phyloP scores from a whole-genome alignment of 495 filamentous ascomycete genomes.

The Aspergillus mulundensis region DNA sequence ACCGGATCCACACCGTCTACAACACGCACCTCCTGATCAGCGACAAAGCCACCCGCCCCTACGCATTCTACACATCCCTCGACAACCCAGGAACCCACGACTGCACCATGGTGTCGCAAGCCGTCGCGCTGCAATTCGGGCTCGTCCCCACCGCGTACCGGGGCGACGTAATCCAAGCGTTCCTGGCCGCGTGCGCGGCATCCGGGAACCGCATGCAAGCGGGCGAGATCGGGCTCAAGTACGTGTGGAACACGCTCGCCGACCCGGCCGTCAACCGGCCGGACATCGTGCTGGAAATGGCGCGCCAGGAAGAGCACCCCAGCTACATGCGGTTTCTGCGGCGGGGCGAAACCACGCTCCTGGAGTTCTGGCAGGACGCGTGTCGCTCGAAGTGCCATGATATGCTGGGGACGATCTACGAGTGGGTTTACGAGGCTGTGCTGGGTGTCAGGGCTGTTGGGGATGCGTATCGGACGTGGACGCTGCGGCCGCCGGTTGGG shows the following conservation, averaged over 20 bases:
- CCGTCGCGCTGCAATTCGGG: conserved; percentile 25
- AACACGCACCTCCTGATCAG: conserved; percentile 25
- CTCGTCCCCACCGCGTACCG: conserved; percentile 18
- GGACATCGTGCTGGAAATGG: conserved; percentile 27
- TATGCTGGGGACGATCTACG: conserved; percentile 32
- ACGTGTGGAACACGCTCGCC: conserved; percentile 23
- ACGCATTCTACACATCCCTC: conserved; percentile 25
- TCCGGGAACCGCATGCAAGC: conserved; percentile 22
- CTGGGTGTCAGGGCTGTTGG: conserved; percentile 22
- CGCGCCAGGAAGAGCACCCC: conserved; percentile 28
- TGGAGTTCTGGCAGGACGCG: conserved; percentile 30
- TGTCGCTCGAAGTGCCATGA: conserved; percentile 30
- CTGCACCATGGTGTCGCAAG: conserved; percentile 22
- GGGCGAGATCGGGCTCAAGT: conserved; percentile 27
- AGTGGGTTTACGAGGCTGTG: conserved; percentile 28
- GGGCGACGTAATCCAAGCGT: conserved; percentile 23
- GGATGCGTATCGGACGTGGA: conserved; percentile 22
- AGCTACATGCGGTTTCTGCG: conserved; percentile 30
- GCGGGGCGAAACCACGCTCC: conserved; percentile 24
- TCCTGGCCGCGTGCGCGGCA: conserved; percentile 16
- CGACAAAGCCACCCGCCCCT: conserved; percentile 14
- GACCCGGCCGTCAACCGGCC: conserved; percentile 21
- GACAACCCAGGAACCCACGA: conserved; percentile 22
- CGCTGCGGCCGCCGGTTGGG: conserved; percentile 20
- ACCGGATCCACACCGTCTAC: conserved; percentile 20